Conservation (phyloP, 2,329 filamentous ascomycete species). For the Amauroascus niger region DNA sequence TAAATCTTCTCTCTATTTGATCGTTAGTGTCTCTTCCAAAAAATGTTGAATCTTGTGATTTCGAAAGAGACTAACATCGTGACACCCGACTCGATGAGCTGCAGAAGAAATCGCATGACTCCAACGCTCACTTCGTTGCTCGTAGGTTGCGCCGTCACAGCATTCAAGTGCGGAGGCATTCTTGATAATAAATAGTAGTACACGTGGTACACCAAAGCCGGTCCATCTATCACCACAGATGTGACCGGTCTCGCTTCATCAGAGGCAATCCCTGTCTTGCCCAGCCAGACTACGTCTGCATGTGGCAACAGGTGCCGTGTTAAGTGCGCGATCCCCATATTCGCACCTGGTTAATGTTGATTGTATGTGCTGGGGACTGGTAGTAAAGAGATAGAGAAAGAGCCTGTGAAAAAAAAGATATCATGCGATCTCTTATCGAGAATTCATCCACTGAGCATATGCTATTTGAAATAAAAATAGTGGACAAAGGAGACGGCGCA, state of each 20-base stretch:
- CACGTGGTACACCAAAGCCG: conserved; percentile 65
- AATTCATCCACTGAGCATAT: too few species aligned
- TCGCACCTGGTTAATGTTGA: too few species aligned
- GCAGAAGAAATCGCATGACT: conserved; percentile 53
- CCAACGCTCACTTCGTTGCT: conserved; percentile 55
- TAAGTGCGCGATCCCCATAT: conserved; percentile 55
- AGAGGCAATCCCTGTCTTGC: conserved; percentile 11
- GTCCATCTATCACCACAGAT: conserved; percentile 60
- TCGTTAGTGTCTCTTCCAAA: not conserved
- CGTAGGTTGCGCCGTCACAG: conserved; percentile 47
- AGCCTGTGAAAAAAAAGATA: too few species aligned
- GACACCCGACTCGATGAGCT: conserved; percentile 47
- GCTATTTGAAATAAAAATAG: too few species aligned
- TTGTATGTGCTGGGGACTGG: too few species aligned
- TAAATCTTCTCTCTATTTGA: conserved; percentile 55
- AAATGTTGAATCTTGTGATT: not conserved
- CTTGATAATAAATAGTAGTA: conserved; percentile 48
- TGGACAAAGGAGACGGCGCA: too few species aligned
- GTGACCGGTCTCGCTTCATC: conserved; percentile 16
- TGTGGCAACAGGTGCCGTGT: conserved; percentile 46
- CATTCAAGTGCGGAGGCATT: conserved; percentile 33
- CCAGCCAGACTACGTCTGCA: conserved; percentile 37
- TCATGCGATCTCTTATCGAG: too few species aligned
- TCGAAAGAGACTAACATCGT: conserved; percentile 48
- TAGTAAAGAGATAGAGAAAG: too few species aligned